These are phyloP conservation scores for Wickerhamiella sergipiensis DNA, from an alignment of 805 yeast genomes.

Conservation along the genomic window DNA sequence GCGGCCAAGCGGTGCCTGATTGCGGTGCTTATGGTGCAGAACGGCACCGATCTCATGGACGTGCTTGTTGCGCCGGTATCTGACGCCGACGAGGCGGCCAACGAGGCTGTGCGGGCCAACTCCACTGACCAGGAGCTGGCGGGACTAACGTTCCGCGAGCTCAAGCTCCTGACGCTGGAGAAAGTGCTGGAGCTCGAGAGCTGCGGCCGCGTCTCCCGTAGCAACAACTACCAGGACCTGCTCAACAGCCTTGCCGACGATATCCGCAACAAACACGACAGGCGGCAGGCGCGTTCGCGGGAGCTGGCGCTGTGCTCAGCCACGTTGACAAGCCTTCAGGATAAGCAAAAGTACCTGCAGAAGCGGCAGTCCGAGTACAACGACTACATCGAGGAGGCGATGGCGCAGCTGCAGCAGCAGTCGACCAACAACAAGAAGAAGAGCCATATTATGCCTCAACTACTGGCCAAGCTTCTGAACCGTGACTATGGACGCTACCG, in stretches of 20 bases:
- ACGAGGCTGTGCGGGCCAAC: constrained; percentile 13
- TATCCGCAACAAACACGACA: constrained; percentile 43
- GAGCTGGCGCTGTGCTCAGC: constrained; percentile 34
- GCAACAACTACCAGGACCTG: constrained; percentile 61
- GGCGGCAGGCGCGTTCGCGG: constrained; percentile 33
- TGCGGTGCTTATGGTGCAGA: constrained; percentile 73
- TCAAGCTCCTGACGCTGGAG: constrained; percentile 65
- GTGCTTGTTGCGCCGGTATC: constrained; percentile 52
- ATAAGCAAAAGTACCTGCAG: constrained; percentile 32
- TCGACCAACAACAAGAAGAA: constrained; percentile 19
- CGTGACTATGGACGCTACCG: constrained; percentile 17
- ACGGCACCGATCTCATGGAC: constrained; percentile 50
- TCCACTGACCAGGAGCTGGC: constrained; percentile 15
- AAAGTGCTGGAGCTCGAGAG: constrained; percentile 63
- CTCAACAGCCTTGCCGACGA: constrained; percentile 76
- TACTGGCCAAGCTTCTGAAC: background rate
- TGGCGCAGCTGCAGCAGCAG: constrained; percentile 35
- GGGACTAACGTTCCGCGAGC: constrained; percentile 44
- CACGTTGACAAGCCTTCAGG: constrained; percentile 33
- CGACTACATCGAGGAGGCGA: constrained; percentile 36
- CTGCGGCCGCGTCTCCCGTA: constrained; percentile 48
- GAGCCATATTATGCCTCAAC: constrained; percentile 13
- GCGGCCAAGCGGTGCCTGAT: constrained; percentile 74
- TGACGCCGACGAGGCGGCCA: constrained; percentile 46
- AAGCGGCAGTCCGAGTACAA: constrained; percentile 31